Evolutionary conservation across 2,329 filamentous ascomycete genomes (phyloP).

Genomic region (Drechslerella stenobrocha): DNA sequence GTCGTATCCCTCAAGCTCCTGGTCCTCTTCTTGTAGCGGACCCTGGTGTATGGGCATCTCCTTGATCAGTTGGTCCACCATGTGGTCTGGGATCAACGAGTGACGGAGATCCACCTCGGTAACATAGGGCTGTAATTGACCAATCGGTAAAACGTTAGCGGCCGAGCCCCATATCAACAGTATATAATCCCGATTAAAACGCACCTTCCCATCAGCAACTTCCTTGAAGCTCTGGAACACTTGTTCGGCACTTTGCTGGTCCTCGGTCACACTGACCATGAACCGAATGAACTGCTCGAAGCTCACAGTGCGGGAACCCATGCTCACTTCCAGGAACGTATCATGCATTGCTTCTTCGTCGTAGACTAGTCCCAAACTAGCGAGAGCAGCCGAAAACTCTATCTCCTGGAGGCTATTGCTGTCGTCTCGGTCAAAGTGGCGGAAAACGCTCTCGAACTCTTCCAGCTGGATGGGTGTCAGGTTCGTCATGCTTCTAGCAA

Average conservation of each 20-base stretch:
- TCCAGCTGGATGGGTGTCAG: conserved; percentile 96
- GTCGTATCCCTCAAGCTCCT: conserved; percentile 75
- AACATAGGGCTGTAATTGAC: conserved; percentile 71
- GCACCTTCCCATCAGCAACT: conserved; percentile 89
- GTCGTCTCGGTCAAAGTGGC: conserved; percentile 93
- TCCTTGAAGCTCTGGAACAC: conserved; percentile 98
- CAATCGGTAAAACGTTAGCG: conserved; percentile 4
- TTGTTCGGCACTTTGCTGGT: conserved; percentile 97
- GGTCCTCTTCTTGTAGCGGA: conserved; percentile 81
- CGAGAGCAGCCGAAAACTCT: conserved; percentile 92
- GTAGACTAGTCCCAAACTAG: conserved; percentile 92
- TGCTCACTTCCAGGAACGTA: conserved; percentile 85
- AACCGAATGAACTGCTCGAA: conserved; percentile 99
- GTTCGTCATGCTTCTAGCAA: conserved; percentile 98
- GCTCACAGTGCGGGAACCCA: conserved; percentile 75
- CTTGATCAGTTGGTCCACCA: conserved; percentile 87
- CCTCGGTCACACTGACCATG: conserved; percentile 98
- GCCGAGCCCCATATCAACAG: not conserved
- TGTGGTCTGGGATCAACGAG: conserved; percentile 91
- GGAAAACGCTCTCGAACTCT: conserved; percentile 97
- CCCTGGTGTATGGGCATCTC: conserved; percentile 74
- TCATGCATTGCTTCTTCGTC: conserved; percentile 98
- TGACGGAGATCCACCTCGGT: conserved; percentile 96
- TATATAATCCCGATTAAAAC: conserved; percentile 50
- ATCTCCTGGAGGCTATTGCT: conserved; percentile 88